These are phyloP conservation scores for Fagopyrum tataricum DNA, from an alignment of 148 eudicot species.

Conservation along the genomic window DNA sequence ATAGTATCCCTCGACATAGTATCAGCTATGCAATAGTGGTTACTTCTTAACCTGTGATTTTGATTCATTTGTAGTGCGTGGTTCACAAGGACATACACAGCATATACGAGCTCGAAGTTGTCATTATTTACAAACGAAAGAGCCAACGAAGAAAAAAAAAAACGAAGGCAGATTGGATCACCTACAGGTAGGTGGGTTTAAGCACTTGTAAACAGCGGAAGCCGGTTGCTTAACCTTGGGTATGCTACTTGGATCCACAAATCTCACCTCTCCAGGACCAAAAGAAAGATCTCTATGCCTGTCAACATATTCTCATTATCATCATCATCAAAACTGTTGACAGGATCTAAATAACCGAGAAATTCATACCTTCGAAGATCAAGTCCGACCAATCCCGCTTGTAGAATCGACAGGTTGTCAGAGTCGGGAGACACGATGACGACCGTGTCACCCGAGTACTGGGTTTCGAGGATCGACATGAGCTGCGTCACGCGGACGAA, in stretches of 20 bases:
- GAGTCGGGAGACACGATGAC: constrained; percentile 95
- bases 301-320: constrained; percentile 15
- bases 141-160: neutral
- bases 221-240: constrained; percentile 77
- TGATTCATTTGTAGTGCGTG: neutral
- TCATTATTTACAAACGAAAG: neutral
- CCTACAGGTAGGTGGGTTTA: constrained; percentile 85
- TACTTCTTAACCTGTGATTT: neutral
- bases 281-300: constrained; percentile 85
- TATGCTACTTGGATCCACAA: constrained; percentile 65
- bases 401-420: constrained; percentile 75
- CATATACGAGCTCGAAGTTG: neutral
- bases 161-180: constrained; percentile 14
- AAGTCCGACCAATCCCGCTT: constrained; percentile 88
- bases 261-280: constrained; percentile 81
- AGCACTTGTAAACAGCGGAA: constrained; percentile 72
- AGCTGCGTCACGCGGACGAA: constrained; percentile 98
- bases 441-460: constrained; percentile 84
- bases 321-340: neutral
- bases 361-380: constrained; percentile 62
- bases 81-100: no score
- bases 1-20: no score
- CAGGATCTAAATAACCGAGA: neutral
- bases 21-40: no score
- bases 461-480: constrained; percentile 96